Evolutionary conservation across 2,329 filamentous ascomycete species (phyloP).

Genomic region (Lachnellula arida): DNA sequence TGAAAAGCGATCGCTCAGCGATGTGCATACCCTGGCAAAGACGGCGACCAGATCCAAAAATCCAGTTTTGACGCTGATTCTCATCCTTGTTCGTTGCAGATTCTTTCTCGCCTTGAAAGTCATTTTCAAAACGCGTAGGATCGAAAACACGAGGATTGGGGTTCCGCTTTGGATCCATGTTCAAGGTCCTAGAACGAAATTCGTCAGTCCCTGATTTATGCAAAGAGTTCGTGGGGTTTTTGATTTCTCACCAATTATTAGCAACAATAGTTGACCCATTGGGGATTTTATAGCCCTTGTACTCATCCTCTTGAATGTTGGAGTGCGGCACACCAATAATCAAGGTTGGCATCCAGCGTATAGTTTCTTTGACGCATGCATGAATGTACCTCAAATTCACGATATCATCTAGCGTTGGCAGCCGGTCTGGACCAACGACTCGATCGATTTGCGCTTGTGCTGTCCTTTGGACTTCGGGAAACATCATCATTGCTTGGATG

Average conservation of each 20-base stretch:
- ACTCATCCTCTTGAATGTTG: neutral
- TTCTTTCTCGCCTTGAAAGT: slow-evolving; percentile 33
- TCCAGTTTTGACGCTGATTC: neutral
- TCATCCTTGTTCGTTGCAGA: slow-evolving; percentile 12
- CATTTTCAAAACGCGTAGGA: slow-evolving; percentile 13
- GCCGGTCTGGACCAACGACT: neutral
- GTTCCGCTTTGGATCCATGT: neutral
- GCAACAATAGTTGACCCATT: neutral
- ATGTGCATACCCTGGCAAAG: slow-evolving; percentile 52
- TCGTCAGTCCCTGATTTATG: too few species aligned
- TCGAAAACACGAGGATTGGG: neutral
- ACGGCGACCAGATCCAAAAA: slow-evolving; percentile 36
- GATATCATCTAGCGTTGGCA: neutral
- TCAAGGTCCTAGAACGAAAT: neutral
- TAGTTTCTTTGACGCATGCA: neutral
- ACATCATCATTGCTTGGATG: neutral
- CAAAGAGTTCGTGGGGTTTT: too few species aligned
- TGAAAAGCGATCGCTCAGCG: slow-evolving; percentile 4
- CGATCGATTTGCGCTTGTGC: neutral
- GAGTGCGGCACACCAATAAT: neutral
- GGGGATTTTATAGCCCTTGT: neutral
- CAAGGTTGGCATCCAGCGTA: neutral
- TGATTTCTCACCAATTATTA: neutral
- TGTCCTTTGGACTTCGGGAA: neutral
- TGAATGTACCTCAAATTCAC: neutral